Evolutionary conservation across 176 grass and related monocot species (phyloP).

Genomic region (Hordeum marinum): DNA sequence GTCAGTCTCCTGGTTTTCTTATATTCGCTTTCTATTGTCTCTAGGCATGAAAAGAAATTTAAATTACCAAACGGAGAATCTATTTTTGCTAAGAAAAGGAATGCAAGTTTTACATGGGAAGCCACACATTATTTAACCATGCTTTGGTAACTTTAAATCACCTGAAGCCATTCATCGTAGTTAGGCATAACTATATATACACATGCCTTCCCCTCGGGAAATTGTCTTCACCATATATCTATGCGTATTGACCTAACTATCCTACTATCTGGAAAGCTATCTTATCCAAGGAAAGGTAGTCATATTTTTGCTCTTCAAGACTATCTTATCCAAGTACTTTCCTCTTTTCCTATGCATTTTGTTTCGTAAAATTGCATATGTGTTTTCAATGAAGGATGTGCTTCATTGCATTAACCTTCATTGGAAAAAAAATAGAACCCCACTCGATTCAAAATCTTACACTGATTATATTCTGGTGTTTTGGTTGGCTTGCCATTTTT

Average conservation of each 20-base stretch:
- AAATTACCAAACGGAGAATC: neutral
- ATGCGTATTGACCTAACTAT: neutral
- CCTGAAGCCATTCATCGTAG: neutral
- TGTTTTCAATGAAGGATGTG: neutral
- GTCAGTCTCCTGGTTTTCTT: neutral
- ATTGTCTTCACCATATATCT: neutral
- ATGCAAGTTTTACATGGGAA: neutral
- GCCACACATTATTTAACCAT: neutral
- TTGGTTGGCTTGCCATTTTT: neutral
- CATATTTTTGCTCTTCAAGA: neutral
- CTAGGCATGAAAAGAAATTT: neutral
- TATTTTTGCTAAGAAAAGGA: neutral
- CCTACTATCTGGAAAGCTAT: neutral
- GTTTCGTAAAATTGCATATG: neutral
- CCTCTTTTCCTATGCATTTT: neutral
- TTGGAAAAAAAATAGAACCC: neutral
- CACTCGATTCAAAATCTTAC: neutral
- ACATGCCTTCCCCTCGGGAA: neutral
- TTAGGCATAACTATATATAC: neutral
- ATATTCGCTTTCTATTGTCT: conserved; percentile 7
- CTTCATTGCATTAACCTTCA: neutral
- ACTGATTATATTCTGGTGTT: neutral
- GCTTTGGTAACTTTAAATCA: neutral
- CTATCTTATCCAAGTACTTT: neutral
- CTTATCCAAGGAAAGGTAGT: neutral